phyloP scores from a whole-genome alignment of 2,329 filamentous ascomycete genomes.

The Sclerotinia sclerotiorum region DNA sequence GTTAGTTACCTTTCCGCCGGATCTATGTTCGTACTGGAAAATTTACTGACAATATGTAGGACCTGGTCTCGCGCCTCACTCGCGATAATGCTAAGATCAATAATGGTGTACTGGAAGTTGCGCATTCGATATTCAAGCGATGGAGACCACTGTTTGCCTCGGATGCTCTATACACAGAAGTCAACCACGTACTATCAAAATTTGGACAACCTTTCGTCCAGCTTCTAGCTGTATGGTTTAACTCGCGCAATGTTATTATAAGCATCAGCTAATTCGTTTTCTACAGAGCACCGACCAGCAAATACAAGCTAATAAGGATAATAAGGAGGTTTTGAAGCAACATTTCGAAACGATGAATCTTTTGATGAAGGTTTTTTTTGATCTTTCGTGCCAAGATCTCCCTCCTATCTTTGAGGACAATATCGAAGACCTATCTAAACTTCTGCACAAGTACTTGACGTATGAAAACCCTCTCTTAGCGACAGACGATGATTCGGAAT shows the following conservation, averaged over 20 bases:
- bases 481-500: constrained; percentile 86
- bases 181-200: constrained; percentile 87
- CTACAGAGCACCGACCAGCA: constrained; percentile 63
- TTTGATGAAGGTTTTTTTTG: constrained; percentile 88
- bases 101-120: constrained; percentile 92
- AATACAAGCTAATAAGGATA: constrained; percentile 72
- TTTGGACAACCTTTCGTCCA: constrained; percentile 83
- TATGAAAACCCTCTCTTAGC: constrained; percentile 83
- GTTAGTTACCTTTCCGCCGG: constrained; percentile 47
- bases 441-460: constrained; percentile 89
- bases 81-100: constrained; percentile 80
- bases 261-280: constrained; percentile 24
- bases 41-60: constrained; percentile 47
- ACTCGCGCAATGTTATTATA: constrained; percentile 13
- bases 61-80: constrained; percentile 85
- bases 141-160: constrained; percentile 95
- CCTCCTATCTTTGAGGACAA: constrained; percentile 94
- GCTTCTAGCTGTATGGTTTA: constrained; percentile 64
- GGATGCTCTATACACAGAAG: constrained; percentile 89
- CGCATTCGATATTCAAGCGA: constrained; percentile 94
- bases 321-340: constrained; percentile 71
- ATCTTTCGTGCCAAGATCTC: constrained; percentile 95
- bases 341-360: constrained; percentile 86
- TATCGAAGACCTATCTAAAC: constrained; percentile 68
- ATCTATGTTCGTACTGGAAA: neutral